Evolutionary conservation across 352 stramenopile genomes (phyloP).

Genomic region (Pythium brassicae): DNA sequence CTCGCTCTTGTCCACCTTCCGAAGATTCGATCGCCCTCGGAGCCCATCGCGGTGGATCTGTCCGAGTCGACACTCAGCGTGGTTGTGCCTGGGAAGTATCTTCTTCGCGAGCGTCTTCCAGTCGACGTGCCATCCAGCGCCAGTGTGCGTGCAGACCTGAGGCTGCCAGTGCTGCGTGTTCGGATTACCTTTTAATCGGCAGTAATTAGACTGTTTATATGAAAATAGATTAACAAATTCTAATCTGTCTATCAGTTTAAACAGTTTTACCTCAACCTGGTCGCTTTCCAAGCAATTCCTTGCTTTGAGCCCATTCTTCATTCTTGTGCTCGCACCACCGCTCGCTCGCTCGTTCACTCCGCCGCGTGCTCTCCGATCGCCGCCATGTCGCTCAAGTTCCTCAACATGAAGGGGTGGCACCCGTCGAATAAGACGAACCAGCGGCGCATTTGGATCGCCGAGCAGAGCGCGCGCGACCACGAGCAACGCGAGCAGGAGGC

Average conservation of each 20-base stretch:
- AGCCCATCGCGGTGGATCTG: conserved; percentile 45
- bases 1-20: conserved; percentile 41
- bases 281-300: too few species aligned
- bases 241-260: too few species aligned
- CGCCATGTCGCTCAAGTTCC: conserved; percentile 75
- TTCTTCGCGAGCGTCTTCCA: conserved; percentile 39
- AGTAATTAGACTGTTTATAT: too few species aligned
- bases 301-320: neutral
- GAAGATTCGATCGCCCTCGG: conserved; percentile 22
- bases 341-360: too few species aligned
- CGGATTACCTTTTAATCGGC: too few species aligned
- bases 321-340: neutral
- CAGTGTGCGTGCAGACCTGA: conserved; percentile 17
- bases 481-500: conserved; percentile 56
- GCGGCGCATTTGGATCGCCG: conserved; percentile 81
- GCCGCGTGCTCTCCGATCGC: neutral
- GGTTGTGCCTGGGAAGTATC: conserved; percentile 48
- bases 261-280: too few species aligned
- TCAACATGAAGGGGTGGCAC: conserved; percentile 79
- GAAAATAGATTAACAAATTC: too few species aligned
- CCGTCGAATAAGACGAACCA: conserved; percentile 78
- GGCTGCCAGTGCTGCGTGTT: conserved; percentile 26
- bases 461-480: conserved; percentile 56
- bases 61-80: conserved; percentile 41
- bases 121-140: conserved; percentile 30